Conservation (phyloP, 2,329 filamentous ascomycete species). For the Monilinia vaccinii-corymbosi region DNA sequence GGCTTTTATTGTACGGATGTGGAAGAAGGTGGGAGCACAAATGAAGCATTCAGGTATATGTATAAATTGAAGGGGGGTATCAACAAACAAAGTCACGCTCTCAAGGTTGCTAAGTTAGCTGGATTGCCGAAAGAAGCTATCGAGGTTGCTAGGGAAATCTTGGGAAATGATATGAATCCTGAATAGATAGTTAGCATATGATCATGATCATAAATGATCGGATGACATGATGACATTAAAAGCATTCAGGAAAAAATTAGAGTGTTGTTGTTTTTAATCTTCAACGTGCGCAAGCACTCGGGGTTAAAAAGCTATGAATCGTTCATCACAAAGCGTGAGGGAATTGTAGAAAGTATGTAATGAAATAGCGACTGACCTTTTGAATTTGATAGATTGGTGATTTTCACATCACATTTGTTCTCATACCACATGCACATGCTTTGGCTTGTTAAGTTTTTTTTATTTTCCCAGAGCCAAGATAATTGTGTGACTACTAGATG, state of each 20-base stretch:
- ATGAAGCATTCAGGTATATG: slow-evolving; percentile 67
- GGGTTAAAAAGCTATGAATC: slow-evolving; percentile 34
- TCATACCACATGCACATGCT: slow-evolving; percentile 8
- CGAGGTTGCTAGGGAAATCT: slow-evolving; percentile 43
- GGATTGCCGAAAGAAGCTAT: slow-evolving; percentile 70
- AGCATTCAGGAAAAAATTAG: slow-evolving; percentile 35
- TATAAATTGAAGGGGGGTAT: slow-evolving; percentile 74
- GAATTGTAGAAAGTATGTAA: not conserved
- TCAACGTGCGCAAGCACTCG: slow-evolving; percentile 30
- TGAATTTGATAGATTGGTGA: slow-evolving; percentile 1
- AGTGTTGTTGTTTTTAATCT: slow-evolving; percentile 33
- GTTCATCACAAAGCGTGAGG: slow-evolving; percentile 29
- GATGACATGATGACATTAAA: slow-evolving; percentile 35
- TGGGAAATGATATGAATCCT: slow-evolving; percentile 32
- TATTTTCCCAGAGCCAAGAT: slow-evolving; percentile 21
- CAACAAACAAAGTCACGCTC: slow-evolving; percentile 79
- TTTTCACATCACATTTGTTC: slow-evolving; percentile 8
- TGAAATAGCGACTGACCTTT: slow-evolving; percentile 22
- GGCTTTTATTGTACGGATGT: slow-evolving; percentile 78
- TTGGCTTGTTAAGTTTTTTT: slow-evolving; percentile 15
- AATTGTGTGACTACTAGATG: slow-evolving; percentile 21
- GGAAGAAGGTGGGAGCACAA: slow-evolving; percentile 48
- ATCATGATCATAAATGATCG: slow-evolving; percentile 22
- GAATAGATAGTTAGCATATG: slow-evolving; percentile 45
- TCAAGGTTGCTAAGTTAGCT: slow-evolving; percentile 88